phyloP scores from a whole-genome alignment of 495 filamentous ascomycete species.

The Penicillium riverlandense region DNA sequence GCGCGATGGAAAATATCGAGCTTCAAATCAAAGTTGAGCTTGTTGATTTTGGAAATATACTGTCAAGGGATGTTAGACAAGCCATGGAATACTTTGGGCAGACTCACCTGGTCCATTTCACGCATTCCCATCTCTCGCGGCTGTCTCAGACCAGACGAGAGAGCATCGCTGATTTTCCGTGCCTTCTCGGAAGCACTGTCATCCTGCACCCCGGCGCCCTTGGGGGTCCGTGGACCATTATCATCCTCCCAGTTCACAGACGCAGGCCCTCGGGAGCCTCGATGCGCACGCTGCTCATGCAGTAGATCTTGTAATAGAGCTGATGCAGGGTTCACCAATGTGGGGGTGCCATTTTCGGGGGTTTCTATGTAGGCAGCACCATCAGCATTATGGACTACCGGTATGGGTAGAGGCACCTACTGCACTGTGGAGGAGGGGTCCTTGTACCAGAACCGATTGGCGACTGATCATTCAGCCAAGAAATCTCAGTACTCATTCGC shows the following conservation, averaged over 20 bases:
- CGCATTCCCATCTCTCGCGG: slow-evolving; percentile 44
- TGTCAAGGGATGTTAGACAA: slow-evolving; percentile 8
- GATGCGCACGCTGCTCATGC: slow-evolving; percentile 40
- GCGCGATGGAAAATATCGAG: slow-evolving; percentile 70
- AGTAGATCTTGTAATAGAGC: slow-evolving; percentile 39
- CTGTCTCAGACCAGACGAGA: slow-evolving; percentile 17
- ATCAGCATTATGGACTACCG: slow-evolving; percentile 5
- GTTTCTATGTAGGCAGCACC: slow-evolving; percentile 12
- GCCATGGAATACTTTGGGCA: not conserved
- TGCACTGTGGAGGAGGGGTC: slow-evolving; percentile 19
- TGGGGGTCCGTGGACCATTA: slow-evolving; percentile 20
- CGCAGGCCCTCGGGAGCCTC: slow-evolving; percentile 20
- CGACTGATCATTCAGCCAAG: slow-evolving; percentile 31
- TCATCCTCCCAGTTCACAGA: slow-evolving; percentile 21
- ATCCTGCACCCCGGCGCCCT: slow-evolving; percentile 22
- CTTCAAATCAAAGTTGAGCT: slow-evolving; percentile 88
- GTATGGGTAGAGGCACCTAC: slow-evolving; percentile 5
- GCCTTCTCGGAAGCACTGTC: slow-evolving; percentile 32
- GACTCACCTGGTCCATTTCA: slow-evolving; percentile 43
- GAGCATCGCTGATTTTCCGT: slow-evolving; percentile 19
- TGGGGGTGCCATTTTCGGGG: slow-evolving; percentile 18
- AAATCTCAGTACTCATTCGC: slow-evolving; percentile 20
- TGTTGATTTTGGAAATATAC: slow-evolving; percentile 60
- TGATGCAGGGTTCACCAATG: slow-evolving; percentile 39
- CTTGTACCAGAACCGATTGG: slow-evolving; percentile 9